Evolutionary conservation across 2,329 filamentous ascomycete species (phyloP).

Genomic region (Colletotrichum australisinense): DNA sequence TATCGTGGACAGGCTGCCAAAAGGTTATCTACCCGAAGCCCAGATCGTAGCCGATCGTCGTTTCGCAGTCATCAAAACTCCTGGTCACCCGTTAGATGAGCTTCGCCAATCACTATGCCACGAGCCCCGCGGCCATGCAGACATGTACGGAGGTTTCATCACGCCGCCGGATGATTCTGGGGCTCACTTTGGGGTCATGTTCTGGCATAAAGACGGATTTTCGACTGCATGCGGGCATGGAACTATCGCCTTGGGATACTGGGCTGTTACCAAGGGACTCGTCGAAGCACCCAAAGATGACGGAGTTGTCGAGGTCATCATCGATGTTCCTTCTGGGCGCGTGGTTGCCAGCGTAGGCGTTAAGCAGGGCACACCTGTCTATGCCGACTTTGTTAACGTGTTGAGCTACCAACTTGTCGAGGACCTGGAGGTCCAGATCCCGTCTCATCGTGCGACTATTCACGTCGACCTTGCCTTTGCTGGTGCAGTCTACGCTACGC

Average conservation of each 20-base stretch:
- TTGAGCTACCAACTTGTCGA: slow-evolving; percentile 17
- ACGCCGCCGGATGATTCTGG: slow-evolving; percentile 37
- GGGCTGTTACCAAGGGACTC: slow-evolving; percentile 36
- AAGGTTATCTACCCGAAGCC: not conserved
- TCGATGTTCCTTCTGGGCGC: slow-evolving; percentile 26
- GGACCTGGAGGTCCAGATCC: not conserved
- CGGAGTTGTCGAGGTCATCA: slow-evolving; percentile 17
- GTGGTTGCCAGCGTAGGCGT: slow-evolving; percentile 6
- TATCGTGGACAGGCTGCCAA: slow-evolving; percentile 35
- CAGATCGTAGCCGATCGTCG: slow-evolving; percentile 11
- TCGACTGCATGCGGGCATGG: slow-evolving; percentile 43
- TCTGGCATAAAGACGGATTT: slow-evolving; percentile 44
- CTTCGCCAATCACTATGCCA: slow-evolving; percentile 30
- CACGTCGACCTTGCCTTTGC: slow-evolving; percentile 16
- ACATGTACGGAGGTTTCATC: slow-evolving; percentile 43
- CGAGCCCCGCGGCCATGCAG: slow-evolving; percentile 36
- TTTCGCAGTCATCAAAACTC: not conserved
- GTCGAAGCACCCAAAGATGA: slow-evolving; percentile 5
- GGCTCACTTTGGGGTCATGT: slow-evolving; percentile 41
- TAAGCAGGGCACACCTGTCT: not conserved
- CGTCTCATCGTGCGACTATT: not conserved
- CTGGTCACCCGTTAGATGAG: slow-evolving; percentile 9
- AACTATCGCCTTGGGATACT: slow-evolving; percentile 42
- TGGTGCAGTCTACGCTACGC: slow-evolving; percentile 25
- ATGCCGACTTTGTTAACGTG: slow-evolving; percentile 29